Conservation (phyloP, 345 rosid species). For the Heritiera fomes region DNA sequence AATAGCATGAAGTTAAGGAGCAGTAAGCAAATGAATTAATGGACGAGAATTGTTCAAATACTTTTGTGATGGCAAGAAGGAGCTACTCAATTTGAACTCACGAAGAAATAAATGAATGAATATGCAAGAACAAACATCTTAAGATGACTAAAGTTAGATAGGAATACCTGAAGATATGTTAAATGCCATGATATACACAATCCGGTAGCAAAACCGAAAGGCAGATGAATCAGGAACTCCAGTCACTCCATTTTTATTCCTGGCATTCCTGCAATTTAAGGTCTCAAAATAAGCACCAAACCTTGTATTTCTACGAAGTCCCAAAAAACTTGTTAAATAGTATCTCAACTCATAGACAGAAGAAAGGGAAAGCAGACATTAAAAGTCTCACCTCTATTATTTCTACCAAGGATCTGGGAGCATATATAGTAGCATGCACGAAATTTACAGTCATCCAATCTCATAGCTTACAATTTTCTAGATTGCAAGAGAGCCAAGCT, state of each 20-base stretch:
- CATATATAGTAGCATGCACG: conserved; percentile 11
- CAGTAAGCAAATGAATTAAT: neutral
- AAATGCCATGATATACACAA: conserved; percentile 22
- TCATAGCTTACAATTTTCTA: conserved; percentile 7
- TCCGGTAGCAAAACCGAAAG: conserved; percentile 13
- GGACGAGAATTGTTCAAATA: neutral
- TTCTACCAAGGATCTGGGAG: conserved; percentile 18
- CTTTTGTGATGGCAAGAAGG: neutral
- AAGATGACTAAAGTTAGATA: neutral
- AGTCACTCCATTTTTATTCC: conserved; percentile 3
- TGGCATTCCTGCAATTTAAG: conserved; percentile 20
- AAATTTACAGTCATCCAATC: conserved; percentile 17
- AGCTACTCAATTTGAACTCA: neutral
- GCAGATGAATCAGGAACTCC: conserved; percentile 13
- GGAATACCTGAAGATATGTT: conserved; percentile 32
- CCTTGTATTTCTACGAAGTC: neutral
- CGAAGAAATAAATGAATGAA: neutral
- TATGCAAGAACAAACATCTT: neutral
- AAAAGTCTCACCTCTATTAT: conserved; percentile 15
- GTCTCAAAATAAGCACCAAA: conserved; percentile 12
- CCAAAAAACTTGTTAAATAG: neutral
- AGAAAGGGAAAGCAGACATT: neutral
- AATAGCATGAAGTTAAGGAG: neutral
- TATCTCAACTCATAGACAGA: neutral
- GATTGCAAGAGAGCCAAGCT: neutral